Conservation (phyloP, 2,329 filamentous ascomycete species). For the Ophiostoma triangulosporum region DNA sequence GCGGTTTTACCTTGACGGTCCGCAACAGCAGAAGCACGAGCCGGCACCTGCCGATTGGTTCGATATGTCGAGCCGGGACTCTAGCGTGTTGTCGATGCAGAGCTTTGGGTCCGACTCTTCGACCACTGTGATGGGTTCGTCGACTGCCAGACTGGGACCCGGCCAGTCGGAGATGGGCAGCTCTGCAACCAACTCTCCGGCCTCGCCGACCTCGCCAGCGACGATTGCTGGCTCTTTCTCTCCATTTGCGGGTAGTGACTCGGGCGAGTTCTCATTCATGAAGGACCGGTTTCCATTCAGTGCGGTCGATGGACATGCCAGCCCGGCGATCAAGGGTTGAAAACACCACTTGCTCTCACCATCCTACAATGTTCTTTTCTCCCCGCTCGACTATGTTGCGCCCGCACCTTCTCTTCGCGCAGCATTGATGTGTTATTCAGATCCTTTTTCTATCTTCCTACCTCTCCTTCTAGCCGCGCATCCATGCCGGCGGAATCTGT, state of each 20-base stretch:
- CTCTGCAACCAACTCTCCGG: slow-evolving; percentile 15
- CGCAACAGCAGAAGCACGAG: slow-evolving; percentile 3
- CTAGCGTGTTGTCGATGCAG: slow-evolving; percentile 18
- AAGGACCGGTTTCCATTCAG: slow-evolving; percentile 36
- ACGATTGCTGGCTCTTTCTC: slow-evolving; percentile 31
- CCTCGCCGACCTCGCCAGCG: slow-evolving; percentile 30
- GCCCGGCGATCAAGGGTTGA: slow-evolving; percentile 32
- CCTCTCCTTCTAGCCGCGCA: neutral
- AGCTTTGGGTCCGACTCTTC: slow-evolving; percentile 1
- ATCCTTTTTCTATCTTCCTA: neutral
- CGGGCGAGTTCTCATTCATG: slow-evolving; percentile 28
- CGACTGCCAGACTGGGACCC: neutral
- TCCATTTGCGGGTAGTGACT: slow-evolving; percentile 32
- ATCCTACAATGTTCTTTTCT: neutral
- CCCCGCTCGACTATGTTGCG: neutral
- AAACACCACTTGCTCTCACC: neutral
- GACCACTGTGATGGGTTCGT: neutral
- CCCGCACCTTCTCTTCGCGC: neutral
- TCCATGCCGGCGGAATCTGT: neutral
- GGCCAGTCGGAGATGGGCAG: slow-evolving; percentile 11
- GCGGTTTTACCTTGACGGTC: slow-evolving; percentile 19
- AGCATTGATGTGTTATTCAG: slow-evolving; percentile 1
- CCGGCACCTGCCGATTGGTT: slow-evolving; percentile 28
- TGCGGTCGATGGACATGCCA: slow-evolving; percentile 32
- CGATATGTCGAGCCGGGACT: slow-evolving; percentile 26